These are phyloP conservation scores for Pichia occidentalis DNA, from an alignment of 805 yeast species.

Conservation along the genomic window DNA sequence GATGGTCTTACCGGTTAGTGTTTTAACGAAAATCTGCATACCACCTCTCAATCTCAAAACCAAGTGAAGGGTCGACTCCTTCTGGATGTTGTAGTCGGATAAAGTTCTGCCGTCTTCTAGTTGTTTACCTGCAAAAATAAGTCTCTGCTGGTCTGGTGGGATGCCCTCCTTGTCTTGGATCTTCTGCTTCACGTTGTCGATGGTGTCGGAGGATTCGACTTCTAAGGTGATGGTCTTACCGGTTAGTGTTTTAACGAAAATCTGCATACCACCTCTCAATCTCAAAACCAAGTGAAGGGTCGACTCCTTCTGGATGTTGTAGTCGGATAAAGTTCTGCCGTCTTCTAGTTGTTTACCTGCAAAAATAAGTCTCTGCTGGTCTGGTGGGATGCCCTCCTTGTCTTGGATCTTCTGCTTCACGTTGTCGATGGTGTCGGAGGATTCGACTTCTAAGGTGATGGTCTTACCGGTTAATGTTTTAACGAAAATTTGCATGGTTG, in stretches of 20 bases:
- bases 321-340: slow-evolving; percentile 95
- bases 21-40: slow-evolving; percentile 54
- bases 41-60: slow-evolving; percentile 88
- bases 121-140: slow-evolving; percentile 96
- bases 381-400: slow-evolving; percentile 75
- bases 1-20: slow-evolving; percentile 56
- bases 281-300: slow-evolving; percentile 93
- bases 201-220: slow-evolving; percentile 96
- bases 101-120: slow-evolving; percentile 94
- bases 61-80: slow-evolving; percentile 93
- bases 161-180: slow-evolving; percentile 97
- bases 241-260: slow-evolving; percentile 48
- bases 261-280: slow-evolving; percentile 80
- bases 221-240: slow-evolving; percentile 77
- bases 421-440: slow-evolving; percentile 95
- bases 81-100: slow-evolving; percentile 96
- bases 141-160: slow-evolving; percentile 97
- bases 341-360: slow-evolving; percentile 45
- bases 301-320: slow-evolving; percentile 51
- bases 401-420: slow-evolving; percentile 96
- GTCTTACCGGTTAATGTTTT: slow-evolving; percentile 58
- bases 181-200: slow-evolving; percentile 94
- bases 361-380: slow-evolving; percentile 39
- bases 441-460: slow-evolving; percentile 89
- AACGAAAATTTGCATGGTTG: slow-evolving; percentile 51